Evolutionary conservation across 2,329 filamentous ascomycete species (phyloP).

Genomic region (Colletotrichum sp.): DNA sequence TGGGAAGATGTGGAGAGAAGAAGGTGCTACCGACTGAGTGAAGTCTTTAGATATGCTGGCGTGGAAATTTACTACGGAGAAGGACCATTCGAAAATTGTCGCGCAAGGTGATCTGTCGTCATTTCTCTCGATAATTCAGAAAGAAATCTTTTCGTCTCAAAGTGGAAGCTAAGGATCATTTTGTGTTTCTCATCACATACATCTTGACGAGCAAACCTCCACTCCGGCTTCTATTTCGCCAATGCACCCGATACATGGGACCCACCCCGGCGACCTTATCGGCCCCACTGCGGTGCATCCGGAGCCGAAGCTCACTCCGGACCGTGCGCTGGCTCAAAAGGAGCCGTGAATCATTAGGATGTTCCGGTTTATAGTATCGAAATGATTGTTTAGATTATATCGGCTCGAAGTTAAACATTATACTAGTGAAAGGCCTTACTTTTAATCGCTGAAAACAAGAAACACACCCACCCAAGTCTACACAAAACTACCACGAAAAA

Average conservation of each 20-base stretch:
- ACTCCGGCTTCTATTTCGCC: neutral
- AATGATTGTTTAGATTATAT: neutral
- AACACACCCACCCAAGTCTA: neutral
- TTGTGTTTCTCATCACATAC: no score
- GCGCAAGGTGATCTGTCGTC: no score
- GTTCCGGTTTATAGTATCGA: neutral
- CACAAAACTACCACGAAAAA: neutral
- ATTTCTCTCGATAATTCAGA: no score
- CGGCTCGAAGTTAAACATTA: neutral
- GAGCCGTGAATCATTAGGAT: neutral
- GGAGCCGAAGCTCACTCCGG: neutral
- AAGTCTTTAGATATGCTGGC: no score
- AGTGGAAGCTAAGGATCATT: no score
- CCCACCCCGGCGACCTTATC: accelerated
- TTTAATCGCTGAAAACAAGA: neutral
- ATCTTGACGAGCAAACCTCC: neutral
- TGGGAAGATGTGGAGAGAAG: no score
- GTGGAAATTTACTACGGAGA: no score
- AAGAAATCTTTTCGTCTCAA: no score
- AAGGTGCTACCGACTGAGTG: no score
- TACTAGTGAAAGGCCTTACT: neutral
- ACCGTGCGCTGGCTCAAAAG: neutral
- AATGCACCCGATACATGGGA: neutral
- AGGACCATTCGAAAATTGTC: no score
- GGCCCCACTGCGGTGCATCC: neutral